Conservation (phyloP, 2,329 filamentous ascomycete species). For the Colletotrichum sp. region DNA sequence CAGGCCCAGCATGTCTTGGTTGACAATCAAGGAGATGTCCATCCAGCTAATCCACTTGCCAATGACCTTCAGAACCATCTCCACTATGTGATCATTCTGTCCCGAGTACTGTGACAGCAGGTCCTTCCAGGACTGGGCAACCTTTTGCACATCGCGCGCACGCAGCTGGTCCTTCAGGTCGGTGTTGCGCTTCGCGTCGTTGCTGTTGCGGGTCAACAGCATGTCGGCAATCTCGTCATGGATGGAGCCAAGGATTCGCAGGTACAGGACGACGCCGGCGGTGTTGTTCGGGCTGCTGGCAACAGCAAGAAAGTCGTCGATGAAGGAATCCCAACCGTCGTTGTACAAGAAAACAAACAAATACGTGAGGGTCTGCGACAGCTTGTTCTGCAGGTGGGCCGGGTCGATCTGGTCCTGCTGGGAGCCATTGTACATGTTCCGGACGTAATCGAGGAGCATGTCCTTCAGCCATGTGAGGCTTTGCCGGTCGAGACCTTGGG, state of each 20-base stretch:
- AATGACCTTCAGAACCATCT: conserved; percentile 89
- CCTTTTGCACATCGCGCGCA: conserved; percentile 84
- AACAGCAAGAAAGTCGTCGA: conserved; percentile 86
- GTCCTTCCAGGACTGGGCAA: conserved; percentile 90
- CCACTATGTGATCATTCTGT: conserved; percentile 74
- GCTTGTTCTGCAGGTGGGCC: conserved; percentile 87
- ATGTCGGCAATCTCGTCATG: conserved; percentile 98
- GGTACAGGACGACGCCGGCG: conserved; percentile 81
- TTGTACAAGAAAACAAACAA: conserved; percentile 89
- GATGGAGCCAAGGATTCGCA: conserved; percentile 85
- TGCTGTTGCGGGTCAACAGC: conserved; percentile 77
- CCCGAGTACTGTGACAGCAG: conserved; percentile 80
- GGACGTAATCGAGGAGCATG: conserved; percentile 80
- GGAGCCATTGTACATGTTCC: conserved; percentile 71
- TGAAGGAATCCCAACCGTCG: conserved; percentile 85
- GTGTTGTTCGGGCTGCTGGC: conserved; percentile 67
- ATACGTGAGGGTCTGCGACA: conserved; percentile 93
- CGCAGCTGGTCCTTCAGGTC: conserved; percentile 91
- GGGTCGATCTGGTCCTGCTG: conserved; percentile 69
- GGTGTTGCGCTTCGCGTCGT: conserved; percentile 84
- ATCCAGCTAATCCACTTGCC: conserved; percentile 99
- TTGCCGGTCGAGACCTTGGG: conserved; percentile 74
- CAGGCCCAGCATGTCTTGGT: conserved; percentile 82
- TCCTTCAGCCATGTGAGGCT: conserved; percentile 80
- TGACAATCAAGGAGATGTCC: conserved; percentile 92